phyloP scores from a whole-genome alignment of 2,329 filamentous ascomycete species.

The Lachnellula occidentalis region DNA sequence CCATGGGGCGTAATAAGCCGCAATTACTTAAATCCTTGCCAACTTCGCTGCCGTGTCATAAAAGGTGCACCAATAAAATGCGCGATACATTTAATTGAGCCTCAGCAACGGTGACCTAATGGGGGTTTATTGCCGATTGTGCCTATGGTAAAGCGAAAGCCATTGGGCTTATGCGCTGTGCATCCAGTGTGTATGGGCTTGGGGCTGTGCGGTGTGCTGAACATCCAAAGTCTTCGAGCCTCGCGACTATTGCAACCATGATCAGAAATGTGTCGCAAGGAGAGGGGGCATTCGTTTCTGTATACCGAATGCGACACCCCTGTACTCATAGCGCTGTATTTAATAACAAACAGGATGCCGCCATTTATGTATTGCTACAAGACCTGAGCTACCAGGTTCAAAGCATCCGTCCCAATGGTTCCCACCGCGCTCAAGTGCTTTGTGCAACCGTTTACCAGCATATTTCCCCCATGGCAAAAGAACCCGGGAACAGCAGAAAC shows the following conservation, averaged over 20 bases:
- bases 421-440: background rate
- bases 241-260: background rate
- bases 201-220: background rate
- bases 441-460: background rate
- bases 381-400: background rate
- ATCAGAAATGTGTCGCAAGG: background rate
- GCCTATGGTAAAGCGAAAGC: background rate
- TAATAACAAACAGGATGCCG: constrained; percentile 1
- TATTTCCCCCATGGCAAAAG: background rate
- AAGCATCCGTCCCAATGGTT: background rate
- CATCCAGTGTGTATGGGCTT: background rate
- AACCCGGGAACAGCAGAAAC: background rate
- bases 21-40: background rate
- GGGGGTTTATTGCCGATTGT: background rate
- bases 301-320: background rate
- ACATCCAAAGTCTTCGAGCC: background rate
- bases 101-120: background rate
- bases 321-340: background rate
- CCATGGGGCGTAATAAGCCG: background rate
- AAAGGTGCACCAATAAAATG: background rate
- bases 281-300: background rate
- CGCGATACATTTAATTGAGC: background rate
- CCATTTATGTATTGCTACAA: background rate
- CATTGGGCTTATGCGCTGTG: background rate
- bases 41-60: too few relatives aligned